These are phyloP conservation scores for Macrolepiota fuliginosa DNA, from an alignment of 768 basidiomycete species.

Conservation along the genomic window DNA sequence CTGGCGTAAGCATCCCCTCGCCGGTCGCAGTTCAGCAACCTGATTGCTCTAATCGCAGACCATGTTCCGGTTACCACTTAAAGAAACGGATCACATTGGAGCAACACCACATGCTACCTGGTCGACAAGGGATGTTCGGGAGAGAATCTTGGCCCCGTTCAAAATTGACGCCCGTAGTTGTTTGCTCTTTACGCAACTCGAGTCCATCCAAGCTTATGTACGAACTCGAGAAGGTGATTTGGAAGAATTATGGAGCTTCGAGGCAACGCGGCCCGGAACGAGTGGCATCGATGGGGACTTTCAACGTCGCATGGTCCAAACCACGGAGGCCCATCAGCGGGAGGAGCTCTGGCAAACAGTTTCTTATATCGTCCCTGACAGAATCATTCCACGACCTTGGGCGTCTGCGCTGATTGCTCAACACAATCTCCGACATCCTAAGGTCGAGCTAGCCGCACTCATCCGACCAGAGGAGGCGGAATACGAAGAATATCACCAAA, in stretches of 20 bases:
- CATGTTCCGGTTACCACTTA: slow-evolving; percentile 3
- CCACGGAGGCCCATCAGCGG: not conserved
- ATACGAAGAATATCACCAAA: slow-evolving; percentile 15
- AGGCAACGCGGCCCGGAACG: not conserved
- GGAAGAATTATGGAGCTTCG: not conserved
- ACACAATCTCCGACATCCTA: not conserved
- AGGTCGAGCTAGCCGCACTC: slow-evolving; percentile 3
- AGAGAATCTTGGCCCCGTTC: slow-evolving; percentile 1
- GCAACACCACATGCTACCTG: not conserved
- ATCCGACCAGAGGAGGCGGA: slow-evolving; percentile 3
- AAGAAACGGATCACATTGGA: not conserved
- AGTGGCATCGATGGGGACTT: not conserved
- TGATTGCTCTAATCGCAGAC: not conserved
- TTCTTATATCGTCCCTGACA: not conserved
- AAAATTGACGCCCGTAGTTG: not conserved
- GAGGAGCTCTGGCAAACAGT: slow-evolving; percentile 1
- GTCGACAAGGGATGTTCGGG: not conserved
- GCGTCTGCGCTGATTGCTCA: not conserved
- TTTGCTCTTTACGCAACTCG: slow-evolving; percentile 6
- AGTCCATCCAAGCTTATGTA: not conserved
- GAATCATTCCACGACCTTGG: not conserved
- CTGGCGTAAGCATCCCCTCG: not conserved
- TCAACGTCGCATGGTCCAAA: slow-evolving; percentile 2
- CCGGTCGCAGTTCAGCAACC: no score
- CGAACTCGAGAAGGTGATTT: not conserved